phyloP scores from a whole-genome alignment of 768 basidiomycete species.

The Tricholoma terreum region DNA sequence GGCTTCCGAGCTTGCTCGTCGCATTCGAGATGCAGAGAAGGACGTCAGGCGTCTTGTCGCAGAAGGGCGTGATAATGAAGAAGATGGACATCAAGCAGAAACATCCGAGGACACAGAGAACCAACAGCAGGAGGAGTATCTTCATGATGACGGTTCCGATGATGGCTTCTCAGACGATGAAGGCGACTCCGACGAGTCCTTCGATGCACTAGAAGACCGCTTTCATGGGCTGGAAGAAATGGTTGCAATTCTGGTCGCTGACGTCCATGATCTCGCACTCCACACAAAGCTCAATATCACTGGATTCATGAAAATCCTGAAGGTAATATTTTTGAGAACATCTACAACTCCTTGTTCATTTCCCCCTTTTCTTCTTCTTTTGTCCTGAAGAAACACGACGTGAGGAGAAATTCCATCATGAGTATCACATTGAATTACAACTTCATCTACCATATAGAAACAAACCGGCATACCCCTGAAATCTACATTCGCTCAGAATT shows the following conservation, averaged over 20 bases:
- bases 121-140: constrained; percentile 47
- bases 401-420: constrained; percentile 25
- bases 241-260: constrained; percentile 91
- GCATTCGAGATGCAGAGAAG: constrained; percentile 80
- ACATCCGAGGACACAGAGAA: constrained; percentile 51
- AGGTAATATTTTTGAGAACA: constrained; percentile 45
- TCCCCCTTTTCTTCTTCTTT: neutral
- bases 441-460: constrained; percentile 62
- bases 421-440: neutral
- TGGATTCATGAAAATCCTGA: constrained; percentile 97
- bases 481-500: constrained; percentile 84
- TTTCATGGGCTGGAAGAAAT: constrained; percentile 91
- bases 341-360: neutral
- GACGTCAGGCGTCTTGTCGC: constrained; percentile 77
- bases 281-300: constrained; percentile 97
- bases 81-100: constrained; percentile 13
- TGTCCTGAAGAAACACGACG: constrained; percentile 82
- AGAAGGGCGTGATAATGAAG: constrained; percentile 37
- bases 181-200: constrained; percentile 42
- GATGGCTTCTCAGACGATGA: constrained; percentile 50
- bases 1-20: constrained; percentile 78
- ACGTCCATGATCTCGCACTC: constrained; percentile 86
- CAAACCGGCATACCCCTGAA: constrained; percentile 82
- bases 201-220: constrained; percentile 77
- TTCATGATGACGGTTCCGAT: constrained; percentile 70